phyloP scores from a whole-genome alignment of 805 yeast species.

The Kockiozyma suomiensis region DNA sequence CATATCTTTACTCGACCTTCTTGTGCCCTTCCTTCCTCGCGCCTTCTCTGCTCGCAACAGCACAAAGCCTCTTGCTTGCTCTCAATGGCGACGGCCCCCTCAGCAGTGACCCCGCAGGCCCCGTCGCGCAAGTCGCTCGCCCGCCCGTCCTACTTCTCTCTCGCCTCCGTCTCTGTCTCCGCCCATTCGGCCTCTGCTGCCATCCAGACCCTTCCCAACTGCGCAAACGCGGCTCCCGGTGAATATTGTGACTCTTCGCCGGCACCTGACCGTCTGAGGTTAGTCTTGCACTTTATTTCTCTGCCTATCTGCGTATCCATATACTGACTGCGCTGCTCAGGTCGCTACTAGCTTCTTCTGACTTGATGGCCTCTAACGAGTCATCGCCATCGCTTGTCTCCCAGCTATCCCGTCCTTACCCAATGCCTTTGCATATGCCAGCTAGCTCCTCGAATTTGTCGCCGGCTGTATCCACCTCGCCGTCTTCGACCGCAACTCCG shows the following conservation, averaged over 20 bases:
- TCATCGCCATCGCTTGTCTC: conserved; percentile 5
- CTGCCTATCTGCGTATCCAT: neutral
- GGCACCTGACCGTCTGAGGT: conserved; percentile 27
- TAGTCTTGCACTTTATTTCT: neutral
- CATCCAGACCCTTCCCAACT: conserved; percentile 17
- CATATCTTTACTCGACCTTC: neutral
- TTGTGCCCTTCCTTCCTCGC: neutral
- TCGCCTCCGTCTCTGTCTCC: conserved; percentile 23
- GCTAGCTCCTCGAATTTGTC: neutral
- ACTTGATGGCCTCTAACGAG: conserved; percentile 15
- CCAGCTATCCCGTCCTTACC: conserved; percentile 9
- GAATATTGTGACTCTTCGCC: conserved; percentile 21
- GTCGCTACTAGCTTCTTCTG: conserved; percentile 19
- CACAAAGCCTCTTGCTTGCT: neutral
- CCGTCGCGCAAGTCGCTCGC: conserved; percentile 25
- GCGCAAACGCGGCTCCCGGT: conserved; percentile 19
- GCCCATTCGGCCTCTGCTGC: conserved; percentile 26
- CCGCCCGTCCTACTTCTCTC: conserved; percentile 14
- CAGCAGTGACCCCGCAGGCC: conserved; percentile 18
- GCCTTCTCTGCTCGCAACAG: neutral
- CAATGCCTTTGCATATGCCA: conserved; percentile 11
- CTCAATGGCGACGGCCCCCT: conserved; percentile 20
- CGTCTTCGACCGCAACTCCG: conserved; percentile 12
- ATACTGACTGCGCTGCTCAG: neutral
- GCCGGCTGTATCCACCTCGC: neutral